Base-by-base conservation (phyloP, 257 asterid species). In the Mitragyna speciosa region DNA sequence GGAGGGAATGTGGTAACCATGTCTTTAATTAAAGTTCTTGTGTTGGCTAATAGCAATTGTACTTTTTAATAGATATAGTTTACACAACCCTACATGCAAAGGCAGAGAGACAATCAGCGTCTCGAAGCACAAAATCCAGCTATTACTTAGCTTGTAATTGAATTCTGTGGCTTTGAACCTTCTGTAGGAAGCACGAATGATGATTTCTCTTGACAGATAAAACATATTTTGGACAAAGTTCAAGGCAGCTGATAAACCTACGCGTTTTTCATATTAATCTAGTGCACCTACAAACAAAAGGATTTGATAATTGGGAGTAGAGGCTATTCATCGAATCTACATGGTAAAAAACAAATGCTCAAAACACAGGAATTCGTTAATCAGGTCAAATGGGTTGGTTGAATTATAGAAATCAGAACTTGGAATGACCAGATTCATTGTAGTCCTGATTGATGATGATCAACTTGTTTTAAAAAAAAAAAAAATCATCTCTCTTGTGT, bases 371-470 rank as follows among this genome's bases (percentile, higher is more conserved):
- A 61, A 56, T 30, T 28, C 30, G 47, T 43, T 43, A 81, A 33
- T 58, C 7, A 8, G 58, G 75, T 82, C 81, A 82, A 71, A 48
- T 48, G 73, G 78, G 22, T 70, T 70, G 64, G 80, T 76, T 70
- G 70, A 77, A 59, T 45, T 47, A 36, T 31, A 14, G 15, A 28
- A 49, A 30, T 41, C 24, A 15, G 20, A 49, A 10, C 49, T 51
- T 19, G 36, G 61, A 33, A 70, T 31, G 85, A 64, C 85, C 82
- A 82, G 78, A 82, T 82, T 49, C 85, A 82, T 33, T 51, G 85
- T 58, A 48, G 49, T n/a, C 12, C 16, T 59, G 19, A 24, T 36
- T 30, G 19, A 36, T 16, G 33, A 45, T 43, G 14, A 76, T 26
- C 58, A 58, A 6, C 11, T n/a, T 76, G 54, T 58, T 47, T 56